These are phyloP conservation scores for Athelia sp. DNA, from an alignment of 1,284 basidiomycete genomes.

Conservation along the genomic window DNA sequence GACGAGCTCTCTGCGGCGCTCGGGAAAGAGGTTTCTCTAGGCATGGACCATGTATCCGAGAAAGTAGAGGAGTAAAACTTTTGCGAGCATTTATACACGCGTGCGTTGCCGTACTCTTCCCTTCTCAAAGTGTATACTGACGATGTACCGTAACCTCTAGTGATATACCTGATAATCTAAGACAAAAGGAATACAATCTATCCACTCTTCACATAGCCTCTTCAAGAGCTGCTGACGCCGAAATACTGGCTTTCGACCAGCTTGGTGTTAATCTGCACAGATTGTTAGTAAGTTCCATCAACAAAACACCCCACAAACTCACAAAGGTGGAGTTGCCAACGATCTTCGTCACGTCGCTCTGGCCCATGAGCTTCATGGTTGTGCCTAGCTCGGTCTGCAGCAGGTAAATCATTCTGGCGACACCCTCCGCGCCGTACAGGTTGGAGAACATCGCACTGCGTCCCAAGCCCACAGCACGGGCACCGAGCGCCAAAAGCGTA, in stretches of 20 bases:
- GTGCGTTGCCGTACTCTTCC: too few species aligned
- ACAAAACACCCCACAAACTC: slow-evolving; percentile 3
- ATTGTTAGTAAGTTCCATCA: not conserved
- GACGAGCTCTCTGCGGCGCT: slow-evolving; percentile 49
- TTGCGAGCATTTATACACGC: too few species aligned
- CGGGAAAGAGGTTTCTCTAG: slow-evolving; percentile 24
- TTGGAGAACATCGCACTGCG: slow-evolving; percentile 23
- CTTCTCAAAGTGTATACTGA: too few species aligned
- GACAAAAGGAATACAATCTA: too few species aligned
- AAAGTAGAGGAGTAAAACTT: slow-evolving; percentile 19
- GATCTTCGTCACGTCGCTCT: slow-evolving; percentile 11
- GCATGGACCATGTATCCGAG: slow-evolving; percentile 25
- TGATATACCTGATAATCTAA: too few species aligned
- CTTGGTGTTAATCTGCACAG: slow-evolving; percentile 12
- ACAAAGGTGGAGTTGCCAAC: slow-evolving; percentile 18
- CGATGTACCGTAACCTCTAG: too few species aligned
- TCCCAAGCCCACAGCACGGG: slow-evolving; percentile 21
- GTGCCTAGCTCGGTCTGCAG: slow-evolving; percentile 15
- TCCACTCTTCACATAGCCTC: too few species aligned
- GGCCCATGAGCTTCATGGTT: slow-evolving; percentile 20
- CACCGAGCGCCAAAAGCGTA: slow-evolving; percentile 22
- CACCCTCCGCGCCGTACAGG: slow-evolving; percentile 23
- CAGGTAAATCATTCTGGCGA: slow-evolving; percentile 17
- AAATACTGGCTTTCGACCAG: not conserved
- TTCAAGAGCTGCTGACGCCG: not conserved